phyloP scores from a whole-genome alignment of 169 alveolate genomes.

The Amoebophrya sp. region DNA sequence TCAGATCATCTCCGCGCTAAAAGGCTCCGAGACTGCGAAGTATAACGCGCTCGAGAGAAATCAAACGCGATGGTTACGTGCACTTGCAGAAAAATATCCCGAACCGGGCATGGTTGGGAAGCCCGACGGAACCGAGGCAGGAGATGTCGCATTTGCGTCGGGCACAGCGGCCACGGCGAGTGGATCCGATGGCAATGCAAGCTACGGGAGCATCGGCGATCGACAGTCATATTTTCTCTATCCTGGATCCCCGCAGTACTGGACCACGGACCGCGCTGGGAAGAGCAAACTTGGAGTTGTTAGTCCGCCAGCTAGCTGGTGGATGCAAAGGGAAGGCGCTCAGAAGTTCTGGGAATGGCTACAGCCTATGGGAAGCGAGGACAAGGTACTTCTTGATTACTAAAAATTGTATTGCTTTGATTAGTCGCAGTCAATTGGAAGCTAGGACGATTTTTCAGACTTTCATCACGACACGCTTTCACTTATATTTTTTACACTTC shows the following conservation, averaged over 20 bases:
- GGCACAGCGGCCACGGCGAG: background rate
- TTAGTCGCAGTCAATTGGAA: too few species aligned
- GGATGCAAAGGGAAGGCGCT: conserved; percentile 1
- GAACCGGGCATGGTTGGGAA: conserved; percentile 3
- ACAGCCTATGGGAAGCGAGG: background rate
- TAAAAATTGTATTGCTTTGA: too few species aligned
- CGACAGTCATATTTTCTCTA: background rate
- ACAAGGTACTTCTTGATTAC: background rate
- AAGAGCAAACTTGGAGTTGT: background rate
- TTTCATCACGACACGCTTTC: too few species aligned
- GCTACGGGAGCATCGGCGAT: too few species aligned
- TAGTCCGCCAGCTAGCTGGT: background rate
- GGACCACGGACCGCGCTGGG: background rate
- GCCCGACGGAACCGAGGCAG: background rate
- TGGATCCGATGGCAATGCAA: too few species aligned
- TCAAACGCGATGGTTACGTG: background rate
- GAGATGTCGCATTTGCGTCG: background rate
- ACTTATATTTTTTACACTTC: too few species aligned
- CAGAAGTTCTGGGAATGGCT: conserved; percentile 1
- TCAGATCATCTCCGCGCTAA: background rate
- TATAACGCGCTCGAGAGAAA: background rate
- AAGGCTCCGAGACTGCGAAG: background rate
- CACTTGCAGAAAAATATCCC: background rate
- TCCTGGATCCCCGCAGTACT: background rate
- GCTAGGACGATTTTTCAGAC: too few species aligned